Evolutionary conservation across 768 basidiomycete species (phyloP).

Genomic region (Suillus cothurnatus): DNA sequence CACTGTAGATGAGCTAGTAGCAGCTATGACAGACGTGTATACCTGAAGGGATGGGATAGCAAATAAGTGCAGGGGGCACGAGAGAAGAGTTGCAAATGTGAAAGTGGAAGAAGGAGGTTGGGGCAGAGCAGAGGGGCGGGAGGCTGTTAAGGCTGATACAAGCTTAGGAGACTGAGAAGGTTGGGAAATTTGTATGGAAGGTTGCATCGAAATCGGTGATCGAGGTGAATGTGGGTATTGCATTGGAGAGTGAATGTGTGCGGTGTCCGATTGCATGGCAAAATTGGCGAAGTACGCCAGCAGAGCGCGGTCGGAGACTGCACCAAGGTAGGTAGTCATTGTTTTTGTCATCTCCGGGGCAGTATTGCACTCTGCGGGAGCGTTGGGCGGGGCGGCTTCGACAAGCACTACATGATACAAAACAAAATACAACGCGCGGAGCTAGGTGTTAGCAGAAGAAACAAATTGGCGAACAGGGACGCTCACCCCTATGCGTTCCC

Average conservation of each 20-base stretch:
- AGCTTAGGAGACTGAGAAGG: slow-evolving; percentile 1
- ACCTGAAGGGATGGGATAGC: slow-evolving; percentile 68
- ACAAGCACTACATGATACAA: slow-evolving; percentile 50
- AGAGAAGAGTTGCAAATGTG: slow-evolving; percentile 47
- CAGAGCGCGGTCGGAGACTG: slow-evolving; percentile 76
- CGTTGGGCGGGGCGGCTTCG: slow-evolving; percentile 43
- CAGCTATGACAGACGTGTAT: slow-evolving; percentile 62
- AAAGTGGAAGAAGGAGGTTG: slow-evolving; percentile 28
- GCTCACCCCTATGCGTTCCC: slow-evolving; percentile 71
- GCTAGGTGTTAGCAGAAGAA: neutral
- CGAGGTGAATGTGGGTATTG: neutral
- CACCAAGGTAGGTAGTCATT: slow-evolving; percentile 53
- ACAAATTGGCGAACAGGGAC: slow-evolving; percentile 2
- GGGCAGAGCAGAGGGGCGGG: neutral
- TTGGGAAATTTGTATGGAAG: slow-evolving; percentile 5
- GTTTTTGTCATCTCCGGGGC: neutral
- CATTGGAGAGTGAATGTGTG: neutral
- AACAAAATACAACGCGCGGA: neutral
- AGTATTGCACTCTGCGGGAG: neutral
- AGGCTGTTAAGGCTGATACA: slow-evolving; percentile 4
- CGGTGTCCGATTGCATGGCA: slow-evolving; percentile 34
- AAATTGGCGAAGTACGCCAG: slow-evolving; percentile 68
- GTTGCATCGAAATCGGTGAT: slow-evolving; percentile 6
- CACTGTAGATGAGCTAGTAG: slow-evolving; percentile 60
- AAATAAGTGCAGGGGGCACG: slow-evolving; percentile 56